These are phyloP conservation scores for Ceratonia siliqua DNA, from an alignment of 306 rosid species.

Conservation along the genomic window DNA sequence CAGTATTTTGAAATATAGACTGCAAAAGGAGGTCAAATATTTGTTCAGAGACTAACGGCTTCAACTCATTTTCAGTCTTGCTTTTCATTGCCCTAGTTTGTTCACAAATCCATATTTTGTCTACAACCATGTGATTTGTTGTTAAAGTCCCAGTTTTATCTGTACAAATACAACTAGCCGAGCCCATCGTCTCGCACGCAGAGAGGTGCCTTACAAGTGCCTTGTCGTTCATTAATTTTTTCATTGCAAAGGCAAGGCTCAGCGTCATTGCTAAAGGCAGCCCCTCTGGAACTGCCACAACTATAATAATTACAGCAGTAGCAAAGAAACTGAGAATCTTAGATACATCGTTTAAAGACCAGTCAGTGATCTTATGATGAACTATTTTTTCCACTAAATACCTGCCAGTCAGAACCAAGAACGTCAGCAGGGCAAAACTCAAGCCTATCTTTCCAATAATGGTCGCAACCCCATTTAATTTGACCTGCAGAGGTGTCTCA, in stretches of 20 bases:
- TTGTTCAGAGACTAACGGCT: conserved; percentile 40
- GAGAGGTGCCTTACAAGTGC: conserved; percentile 92
- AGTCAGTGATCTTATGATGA: conserved; percentile 41
- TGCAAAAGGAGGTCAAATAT: conserved; percentile 59
- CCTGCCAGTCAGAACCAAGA: conserved; percentile 69
- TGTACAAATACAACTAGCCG: conserved; percentile 80
- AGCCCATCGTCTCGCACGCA: conserved; percentile 96
- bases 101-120: conserved; percentile 67
- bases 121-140: conserved; percentile 88
- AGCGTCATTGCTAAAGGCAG: conserved; percentile 87
- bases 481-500: conserved; percentile 95
- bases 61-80: conserved; percentile 32
- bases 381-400: conserved; percentile 51
- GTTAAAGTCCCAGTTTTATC: conserved; percentile 94
- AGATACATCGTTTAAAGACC: conserved; percentile 66
- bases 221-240: conserved; percentile 78
- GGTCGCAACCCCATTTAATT: conserved; percentile 90
- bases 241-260: conserved; percentile 95
- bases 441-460: conserved; percentile 88
- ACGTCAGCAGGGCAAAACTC: conserved; percentile 71
- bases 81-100: conserved; percentile 42
- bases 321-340: conserved; percentile 70
- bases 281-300: conserved; percentile 95
- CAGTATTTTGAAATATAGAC: conserved; percentile 78
- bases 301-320: conserved; percentile 81